Evolutionary conservation across 2,329 filamentous ascomycete genomes (phyloP), one percentile per base, ranked within the genome.

Genomic region (Purpureocillium lavendulum): DNA sequence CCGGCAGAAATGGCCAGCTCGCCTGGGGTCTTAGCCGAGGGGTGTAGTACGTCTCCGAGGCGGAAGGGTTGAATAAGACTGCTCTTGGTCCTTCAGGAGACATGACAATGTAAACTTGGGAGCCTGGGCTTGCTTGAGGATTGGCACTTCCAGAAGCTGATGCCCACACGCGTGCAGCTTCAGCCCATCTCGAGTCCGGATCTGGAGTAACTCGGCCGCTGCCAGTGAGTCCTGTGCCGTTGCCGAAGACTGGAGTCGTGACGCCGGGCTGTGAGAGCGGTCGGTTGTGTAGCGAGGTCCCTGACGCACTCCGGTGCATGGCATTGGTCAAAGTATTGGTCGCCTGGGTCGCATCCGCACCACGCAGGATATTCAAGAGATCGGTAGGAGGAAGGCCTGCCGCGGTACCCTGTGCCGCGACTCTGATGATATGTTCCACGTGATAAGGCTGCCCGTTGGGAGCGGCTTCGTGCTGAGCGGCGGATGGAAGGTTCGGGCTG

Each of bases 61-160:
- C 57, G 33, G 65, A 59, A 43, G 68, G 66, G 48, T 73, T 76
- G 31, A 82, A 59, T 7, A 82, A 54, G 2, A 82, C 56, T 6
- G 69, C 77, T 15, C 70, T 69, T 1, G 77, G 78, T 1, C 78
- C 78, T 32, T 66, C 65, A 1, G 77, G 76, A 0, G 78, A 81
- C 13, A 69, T 74, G 7, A 82, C 53, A 17, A 82, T 71, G 47
- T 80, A 82, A 2, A 80, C 73, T 42, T 76, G 70, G 0, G 69
- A 62, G 2, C 53, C 56, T 17, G 60, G 59, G 26, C 53, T 53
- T 14, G 55, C 35, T 45, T 45, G 45, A 38, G 43, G 43, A 39
- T 38, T 46, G 40, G 36, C 38, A 28, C 46, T 42, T 10, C 53
- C 43, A 28, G 21, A 26, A 10, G 21, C 21, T 26, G 21, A 26